Evolutionary conservation across 805 yeast species (phyloP), one percentile per base, ranked within the genome.

Genomic region (Pichia rugopelliculosa): DNA sequence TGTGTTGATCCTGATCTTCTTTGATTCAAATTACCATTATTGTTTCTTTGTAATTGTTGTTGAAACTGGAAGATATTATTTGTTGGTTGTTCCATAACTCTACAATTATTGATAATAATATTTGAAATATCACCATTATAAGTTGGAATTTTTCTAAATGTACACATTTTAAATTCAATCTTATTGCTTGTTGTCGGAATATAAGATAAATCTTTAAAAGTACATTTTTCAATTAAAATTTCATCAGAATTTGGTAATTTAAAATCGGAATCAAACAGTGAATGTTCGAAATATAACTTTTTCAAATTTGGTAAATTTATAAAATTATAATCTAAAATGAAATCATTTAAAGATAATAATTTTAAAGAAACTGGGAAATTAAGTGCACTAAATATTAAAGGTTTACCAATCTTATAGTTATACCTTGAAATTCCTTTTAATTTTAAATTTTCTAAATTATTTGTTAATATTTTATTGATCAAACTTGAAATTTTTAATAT

Each of bases 91-190:
- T 61, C 64, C 61, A 60, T 60, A 24, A 61, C 61, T 47, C 64
- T 54, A 46, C 65, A 60, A 39, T 59, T 57, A 39, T 58, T 57
- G 20, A 60, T 58, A 6, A 54, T 41, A 20, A 61, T 58, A 45
- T 60, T 60, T 21, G 60, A 52, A 22, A 59, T 56, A 47, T 57
- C 58, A 27, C 64, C 64, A 42, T 53, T 52, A 41, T 59, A 61
- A 27, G 51, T 53, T 25, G 64, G 65, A 24, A 60, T 45, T 47
- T 57, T 59, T 36, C 64, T 48, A 38, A 61, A 61, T 15, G 65
- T 60, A 44, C 65, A 61, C 64, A 61, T 59, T 50, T 59, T 61
- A 48, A 61, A 61, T 44, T 60, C 64, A 38, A 60, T 55, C 43
- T 52, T 58, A 6, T 44, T 46, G 22, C 57, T 52, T 3, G 27